These are phyloP conservation scores for Aspergillus texensis DNA, from an alignment of 2,329 filamentous ascomycete species.

Conservation along the genomic window DNA sequence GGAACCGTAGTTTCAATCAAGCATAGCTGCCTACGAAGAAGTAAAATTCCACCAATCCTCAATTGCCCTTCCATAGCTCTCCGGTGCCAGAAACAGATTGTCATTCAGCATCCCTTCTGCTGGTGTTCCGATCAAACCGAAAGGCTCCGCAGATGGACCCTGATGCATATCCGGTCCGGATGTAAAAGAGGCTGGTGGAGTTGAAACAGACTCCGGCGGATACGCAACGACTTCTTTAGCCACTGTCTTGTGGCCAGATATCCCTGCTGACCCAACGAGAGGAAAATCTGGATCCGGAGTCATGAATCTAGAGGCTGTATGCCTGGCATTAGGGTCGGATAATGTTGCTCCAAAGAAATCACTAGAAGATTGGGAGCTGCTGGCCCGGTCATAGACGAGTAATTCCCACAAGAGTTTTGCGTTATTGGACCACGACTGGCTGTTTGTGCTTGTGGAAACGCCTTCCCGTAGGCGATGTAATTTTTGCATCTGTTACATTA, in stretches of 20 bases:
- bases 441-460: conserved; percentile 28
- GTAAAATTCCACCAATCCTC: not conserved
- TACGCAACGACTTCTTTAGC: conserved; percentile 37
- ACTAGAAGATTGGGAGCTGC: conserved; percentile 21
- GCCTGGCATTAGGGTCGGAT: not conserved
- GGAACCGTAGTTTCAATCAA: not conserved
- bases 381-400: conserved; percentile 41
- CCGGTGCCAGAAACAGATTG: not conserved
- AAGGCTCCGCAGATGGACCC: not conserved
- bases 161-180: not conserved
- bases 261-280: conserved; percentile 43
- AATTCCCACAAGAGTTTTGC: conserved; percentile 41
- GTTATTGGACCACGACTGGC: conserved; percentile 37
- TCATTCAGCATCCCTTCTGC: not conserved
- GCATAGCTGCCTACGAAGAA: not conserved
- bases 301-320: not conserved
- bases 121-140: not conserved
- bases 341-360: conserved; percentile 19
- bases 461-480: conserved; percentile 38
- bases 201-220: conserved; percentile 29
- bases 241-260: conserved; percentile 44
- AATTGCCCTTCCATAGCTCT: not conserved
- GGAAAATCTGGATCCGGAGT: conserved; percentile 35
- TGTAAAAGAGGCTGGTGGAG: not conserved
- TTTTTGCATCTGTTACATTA: conserved; percentile 20